phyloP scores from a whole-genome alignment of 441 rosid genomes.

The Croton setiger region DNA sequence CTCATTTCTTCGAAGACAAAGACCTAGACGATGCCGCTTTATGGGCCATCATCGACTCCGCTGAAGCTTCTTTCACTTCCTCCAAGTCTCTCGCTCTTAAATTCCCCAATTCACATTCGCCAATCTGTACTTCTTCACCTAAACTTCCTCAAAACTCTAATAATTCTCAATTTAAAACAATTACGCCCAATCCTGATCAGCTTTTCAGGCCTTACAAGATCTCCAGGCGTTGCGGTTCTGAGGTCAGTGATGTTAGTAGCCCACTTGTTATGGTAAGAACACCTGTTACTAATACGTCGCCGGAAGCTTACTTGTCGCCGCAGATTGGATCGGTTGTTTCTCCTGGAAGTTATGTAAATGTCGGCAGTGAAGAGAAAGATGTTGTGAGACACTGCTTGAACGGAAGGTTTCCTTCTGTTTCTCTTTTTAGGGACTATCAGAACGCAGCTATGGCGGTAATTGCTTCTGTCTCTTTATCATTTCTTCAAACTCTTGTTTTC shows the following conservation, averaged over 20 bases:
- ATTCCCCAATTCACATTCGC: conserved; percentile 49
- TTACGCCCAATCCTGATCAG: conserved; percentile 26
- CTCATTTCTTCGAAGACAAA: conserved; percentile 65
- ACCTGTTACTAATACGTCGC: conserved; percentile 33
- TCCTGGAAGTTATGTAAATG: conserved; percentile 32
- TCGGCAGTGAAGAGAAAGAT: conserved; percentile 35
- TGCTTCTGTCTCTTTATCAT: too few species aligned
- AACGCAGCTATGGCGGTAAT: conserved; percentile 84
- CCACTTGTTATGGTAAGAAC: conserved; percentile 51
- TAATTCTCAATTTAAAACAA: conserved; percentile 19
- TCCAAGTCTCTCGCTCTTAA: conserved; percentile 50
- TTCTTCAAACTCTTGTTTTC: too few species aligned
- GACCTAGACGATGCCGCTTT: conserved; percentile 87
- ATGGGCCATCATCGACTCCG: conserved; percentile 91
- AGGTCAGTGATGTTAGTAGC: conserved; percentile 43
- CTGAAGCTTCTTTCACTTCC: conserved; percentile 63
- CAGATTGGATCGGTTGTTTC: conserved; percentile 44
- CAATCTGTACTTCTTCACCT: conserved; percentile 50
- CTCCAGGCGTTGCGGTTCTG: conserved; percentile 45
- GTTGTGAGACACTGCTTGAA: conserved; percentile 63
- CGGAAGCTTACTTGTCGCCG: conserved; percentile 68
- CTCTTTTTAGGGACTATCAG: conserved; percentile 81
- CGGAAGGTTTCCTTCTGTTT: conserved; percentile 78
- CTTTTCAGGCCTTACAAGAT: conserved; percentile 48
- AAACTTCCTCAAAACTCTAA: conserved; percentile 32